Base-by-base conservation (phyloP, 169 alveolate genomes). In the Hepatocystis sp. region DNA sequence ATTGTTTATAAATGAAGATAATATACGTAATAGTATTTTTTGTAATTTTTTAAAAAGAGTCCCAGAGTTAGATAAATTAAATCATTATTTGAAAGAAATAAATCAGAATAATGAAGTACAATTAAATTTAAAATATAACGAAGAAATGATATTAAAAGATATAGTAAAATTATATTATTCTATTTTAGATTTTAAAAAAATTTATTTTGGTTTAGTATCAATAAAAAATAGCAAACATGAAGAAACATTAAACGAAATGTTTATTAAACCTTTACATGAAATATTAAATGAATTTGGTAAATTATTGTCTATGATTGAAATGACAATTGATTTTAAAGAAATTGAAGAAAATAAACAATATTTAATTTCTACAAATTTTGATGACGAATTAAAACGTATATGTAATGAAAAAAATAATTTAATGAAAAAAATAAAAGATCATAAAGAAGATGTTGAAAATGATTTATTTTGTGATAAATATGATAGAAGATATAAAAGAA, bases 281-380 rank as follows among this genome's bases (percentile, higher is more conserved):
- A 85, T 91, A 30, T 84, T 97, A 17, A 85, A 90, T 63, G 93
- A 90, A 49, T 96, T 96, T 67, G 90, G 91, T 17, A 93, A 92
- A 39, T 95, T 96, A 66, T 85, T 94, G 61, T 93, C 94, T 56
- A 92, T 97, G 90, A 96, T 97, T 30, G 99, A 96, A 78, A 91
- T 95, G 84, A 95, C 98, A 2, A 93, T 97, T 13, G 99, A 96
- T 85, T 88, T 96, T 52, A 94, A 93, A 68, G 97, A 95, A 65
- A 97, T 98, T 27, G 96, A 94, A 78, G 91, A 89, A 67, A 94
- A 97, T 30, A 96, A 91, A 63, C 65, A 17, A 13, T 97, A 95
- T 85, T 92, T 96, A 53, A 91, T 97, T 40, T 88, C 91, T 61
- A 93, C 96, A 1, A 68, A 90, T 15, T 96, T 96, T 68, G 96